phyloP scores from a whole-genome alignment of 2,329 filamentous ascomycete genomes.

The Tothia fuscella region DNA sequence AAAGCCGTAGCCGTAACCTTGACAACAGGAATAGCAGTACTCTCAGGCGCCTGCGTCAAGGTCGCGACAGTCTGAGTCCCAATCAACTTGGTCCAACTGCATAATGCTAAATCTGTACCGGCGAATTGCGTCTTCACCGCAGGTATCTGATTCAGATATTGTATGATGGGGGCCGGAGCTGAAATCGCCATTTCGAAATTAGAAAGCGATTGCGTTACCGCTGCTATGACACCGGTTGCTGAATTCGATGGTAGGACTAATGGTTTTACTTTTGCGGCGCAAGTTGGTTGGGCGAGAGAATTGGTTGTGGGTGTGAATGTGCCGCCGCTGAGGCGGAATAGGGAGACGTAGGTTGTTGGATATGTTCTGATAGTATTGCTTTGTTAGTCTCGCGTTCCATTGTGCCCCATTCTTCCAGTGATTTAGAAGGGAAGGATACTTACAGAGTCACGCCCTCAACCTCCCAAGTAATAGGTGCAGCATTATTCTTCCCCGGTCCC shows the following conservation, averaged over 20 bases:
- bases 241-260: background rate
- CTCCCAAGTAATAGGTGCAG: slow-evolving; percentile 6
- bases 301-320: background rate
- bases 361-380: too few species aligned
- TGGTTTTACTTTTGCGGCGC: background rate
- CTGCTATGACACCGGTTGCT: background rate
- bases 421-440: too few species aligned
- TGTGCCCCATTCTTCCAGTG: too few species aligned
- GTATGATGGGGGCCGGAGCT: background rate
- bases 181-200: too few species aligned
- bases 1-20: slow-evolving; percentile 7
- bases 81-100: slow-evolving; percentile 5
- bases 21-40: background rate
- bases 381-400: too few species aligned
- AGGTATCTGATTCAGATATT: slow-evolving; percentile 4
- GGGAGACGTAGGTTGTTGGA: slow-evolving; percentile 7
- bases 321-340: background rate
- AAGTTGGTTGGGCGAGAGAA: background rate
- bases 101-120: background rate
- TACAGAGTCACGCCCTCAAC: background rate
- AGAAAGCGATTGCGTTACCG: too few species aligned
- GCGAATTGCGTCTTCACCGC: slow-evolving; percentile 5
- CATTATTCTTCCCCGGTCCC: background rate
- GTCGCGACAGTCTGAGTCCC: background rate
- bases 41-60: background rate